Conservation (phyloP, 495 filamentous ascomycete genomes). For the Bryoglossum gracile region DNA sequence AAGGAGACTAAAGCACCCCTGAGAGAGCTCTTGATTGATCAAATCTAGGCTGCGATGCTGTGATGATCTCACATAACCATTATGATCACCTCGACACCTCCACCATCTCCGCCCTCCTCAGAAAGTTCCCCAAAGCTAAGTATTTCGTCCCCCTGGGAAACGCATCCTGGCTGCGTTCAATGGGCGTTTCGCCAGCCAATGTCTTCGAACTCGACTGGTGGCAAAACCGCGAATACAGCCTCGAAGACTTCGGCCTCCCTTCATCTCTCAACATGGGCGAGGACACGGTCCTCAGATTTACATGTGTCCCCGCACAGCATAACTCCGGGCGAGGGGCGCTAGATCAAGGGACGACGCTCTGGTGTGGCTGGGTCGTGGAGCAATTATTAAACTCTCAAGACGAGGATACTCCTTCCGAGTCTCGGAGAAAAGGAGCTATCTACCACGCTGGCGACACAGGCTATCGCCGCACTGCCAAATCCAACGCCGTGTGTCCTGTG, state of each 20-base stretch:
- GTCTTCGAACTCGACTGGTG: constrained; percentile 96
- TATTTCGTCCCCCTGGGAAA: constrained; percentile 89
- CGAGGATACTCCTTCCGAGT: constrained; percentile 62
- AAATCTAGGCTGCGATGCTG: constrained; percentile 50
- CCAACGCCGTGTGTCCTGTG: constrained; percentile 67
- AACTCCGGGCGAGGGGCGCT: constrained; percentile 56
- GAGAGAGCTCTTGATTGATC: constrained; percentile 3
- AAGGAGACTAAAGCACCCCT: constrained; percentile 14
- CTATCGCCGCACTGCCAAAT: constrained; percentile 33
- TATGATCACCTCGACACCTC: constrained; percentile 85
- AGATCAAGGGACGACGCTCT: constrained; percentile 48
- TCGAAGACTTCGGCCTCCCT: constrained; percentile 29
- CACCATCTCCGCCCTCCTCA: constrained; percentile 60
- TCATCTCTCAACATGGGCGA: constrained; percentile 19
- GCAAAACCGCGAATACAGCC: constrained; percentile 41
- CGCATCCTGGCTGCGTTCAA: constrained; percentile 67
- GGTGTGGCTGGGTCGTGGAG: constrained; percentile 47
- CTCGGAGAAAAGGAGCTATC: constrained; percentile 29
- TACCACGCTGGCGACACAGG: constrained; percentile 21
- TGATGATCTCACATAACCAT: constrained; percentile 89
- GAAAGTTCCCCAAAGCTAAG: constrained; percentile 66
- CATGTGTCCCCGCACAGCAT: constrained; percentile 83
- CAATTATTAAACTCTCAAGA: constrained; percentile 36
- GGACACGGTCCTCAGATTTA: constrained; percentile 41
- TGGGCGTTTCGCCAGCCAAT: constrained; percentile 50